phyloP scores from a whole-genome alignment of 495 filamentous ascomycete species.

The Hypomontagnella submonticulosa region DNA sequence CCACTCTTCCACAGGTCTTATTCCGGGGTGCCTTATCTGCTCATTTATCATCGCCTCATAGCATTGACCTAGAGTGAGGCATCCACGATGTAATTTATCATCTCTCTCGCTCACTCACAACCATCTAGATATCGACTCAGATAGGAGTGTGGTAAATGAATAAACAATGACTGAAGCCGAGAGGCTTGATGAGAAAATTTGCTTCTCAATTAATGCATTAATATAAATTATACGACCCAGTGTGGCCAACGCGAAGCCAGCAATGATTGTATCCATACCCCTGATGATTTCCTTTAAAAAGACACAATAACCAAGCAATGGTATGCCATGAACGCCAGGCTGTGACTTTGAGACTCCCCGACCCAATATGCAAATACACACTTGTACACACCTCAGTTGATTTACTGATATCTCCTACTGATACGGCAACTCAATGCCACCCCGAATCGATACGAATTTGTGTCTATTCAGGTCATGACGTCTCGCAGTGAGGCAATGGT shows the following conservation, averaged over 20 bases:
- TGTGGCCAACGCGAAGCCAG: slow-evolving; percentile 19
- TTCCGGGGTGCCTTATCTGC: too few relatives aligned
- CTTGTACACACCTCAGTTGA: slow-evolving; percentile 25
- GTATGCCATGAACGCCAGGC: slow-evolving; percentile 37
- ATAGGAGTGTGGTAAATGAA: not conserved
- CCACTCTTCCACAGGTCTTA: too few relatives aligned
- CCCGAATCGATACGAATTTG: not conserved
- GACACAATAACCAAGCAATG: slow-evolving; percentile 10
- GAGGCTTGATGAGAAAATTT: slow-evolving; percentile 18
- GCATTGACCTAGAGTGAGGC: too few relatives aligned
- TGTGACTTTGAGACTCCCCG: slow-evolving; percentile 23
- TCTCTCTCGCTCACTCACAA: too few relatives aligned
- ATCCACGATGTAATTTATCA: too few relatives aligned
- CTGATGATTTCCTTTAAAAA: slow-evolving; percentile 21
- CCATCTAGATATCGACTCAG: not conserved
- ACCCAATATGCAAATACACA: slow-evolving; percentile 34
- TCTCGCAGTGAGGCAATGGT: slow-evolving; percentile 34
- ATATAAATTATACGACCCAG: slow-evolving; percentile 23
- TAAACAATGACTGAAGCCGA: slow-evolving; percentile 2
- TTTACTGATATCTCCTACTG: slow-evolving; percentile 11
- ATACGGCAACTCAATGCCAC: not conserved
- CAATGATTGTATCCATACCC: slow-evolving; percentile 10
- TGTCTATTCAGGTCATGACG: slow-evolving; percentile 11
- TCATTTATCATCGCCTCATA: too few relatives aligned
- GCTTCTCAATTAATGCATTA: slow-evolving; percentile 26